Percentiles rank a stretch among this genome's conserved stretches.
Evolutionary conservation across 345 rosid species (phyloP).

Genomic region (Gossypioides kirkii): DNA sequence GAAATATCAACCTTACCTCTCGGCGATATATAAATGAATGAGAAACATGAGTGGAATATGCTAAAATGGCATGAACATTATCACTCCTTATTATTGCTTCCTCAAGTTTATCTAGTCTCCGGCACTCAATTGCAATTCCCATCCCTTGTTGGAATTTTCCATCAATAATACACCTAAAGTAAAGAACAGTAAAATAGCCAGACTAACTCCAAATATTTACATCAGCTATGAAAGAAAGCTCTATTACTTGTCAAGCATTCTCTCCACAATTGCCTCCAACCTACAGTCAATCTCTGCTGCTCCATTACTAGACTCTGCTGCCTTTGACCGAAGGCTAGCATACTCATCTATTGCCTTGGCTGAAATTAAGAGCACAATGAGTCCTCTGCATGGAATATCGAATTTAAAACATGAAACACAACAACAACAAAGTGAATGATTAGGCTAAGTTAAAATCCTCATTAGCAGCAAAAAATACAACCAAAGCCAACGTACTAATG

Average conservation of each 20-base stretch:
- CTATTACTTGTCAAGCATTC: conserved; percentile 93
- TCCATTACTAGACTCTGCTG: conserved; percentile 60
- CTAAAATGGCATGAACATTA: conserved; percentile 73
- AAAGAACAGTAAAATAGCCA: conserved; percentile 16
- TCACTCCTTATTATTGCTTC: conserved; percentile 92
- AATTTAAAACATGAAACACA: neutral
- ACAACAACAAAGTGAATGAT: neutral
- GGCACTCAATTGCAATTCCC: conserved; percentile 98
- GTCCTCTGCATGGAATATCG: neutral
- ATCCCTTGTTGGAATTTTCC: conserved; percentile 97
- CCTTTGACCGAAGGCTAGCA: conserved; percentile 84
- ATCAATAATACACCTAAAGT: conserved; percentile 76
- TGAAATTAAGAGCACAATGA: conserved; percentile 32
- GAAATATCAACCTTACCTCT: conserved; percentile 50
- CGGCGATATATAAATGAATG: conserved; percentile 78
- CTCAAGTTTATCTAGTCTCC: conserved; percentile 93
- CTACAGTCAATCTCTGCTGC: conserved; percentile 69
- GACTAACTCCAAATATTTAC: neutral
- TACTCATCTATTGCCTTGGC: conserved; percentile 98
- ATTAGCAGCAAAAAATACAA: neutral
- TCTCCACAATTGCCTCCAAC: conserved; percentile 93
- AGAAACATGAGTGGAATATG: conserved; percentile 81
- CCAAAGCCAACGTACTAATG: neutral
- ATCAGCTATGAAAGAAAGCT: neutral
- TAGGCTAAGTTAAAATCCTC: neutral